Evolutionary conservation across 2,329 filamentous ascomycete species (phyloP), one percentile per base, ranked within the genome.

Genomic region (Verticillium nonalfalfae): DNA sequence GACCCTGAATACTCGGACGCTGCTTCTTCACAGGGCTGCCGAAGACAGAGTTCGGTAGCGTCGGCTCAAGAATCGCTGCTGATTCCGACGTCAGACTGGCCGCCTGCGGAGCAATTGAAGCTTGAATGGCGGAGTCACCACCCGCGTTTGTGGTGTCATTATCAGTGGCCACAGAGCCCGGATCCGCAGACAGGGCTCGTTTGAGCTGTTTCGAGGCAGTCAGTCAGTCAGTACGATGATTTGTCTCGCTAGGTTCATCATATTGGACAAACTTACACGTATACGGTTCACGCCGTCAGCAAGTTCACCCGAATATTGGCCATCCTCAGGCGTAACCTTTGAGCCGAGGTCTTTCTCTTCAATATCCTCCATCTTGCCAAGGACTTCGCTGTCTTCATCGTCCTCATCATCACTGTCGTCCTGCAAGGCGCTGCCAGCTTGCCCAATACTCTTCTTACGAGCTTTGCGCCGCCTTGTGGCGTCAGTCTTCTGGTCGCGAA

Each of bases 241-340:
- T 13, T 15, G n/a, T 33, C 11, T 15, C 3, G 4, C 10, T 7
- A 13, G 15, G 14, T 21, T 11, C 18, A 21, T 57, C 26, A 31
- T 31, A 31, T 52, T 6, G 14, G 33, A 15, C 34, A 15, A 54
- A 74, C 85, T 70, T 81, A 92, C 91, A 75, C 88, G 90, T 74
- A 95, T 94, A 67, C 91, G 88, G 68, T 91, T 85, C 58, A 95
- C 90, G 57, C 90, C 90, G 65, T 93, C 91, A 52, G 89, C 88
- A 60, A 95, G 80, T 73, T 94, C 90, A 58, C 88, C 88, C 60
- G 89, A 85, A 67, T 86, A 86, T 67, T 85, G 83, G 59, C 85
- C 86, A 70, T 94, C 91, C 65, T 94, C 90, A 1, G 88, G 85
- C 7, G 81, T 86, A 39, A 90, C 75, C 68, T 85, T 81, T 57